A percentile compares a stretch with the other conserved stretches of the same genome.
These are phyloP conservation scores for Castanospermum australe DNA, from an alignment of 306 rosid species.

Conservation along the genomic window DNA sequence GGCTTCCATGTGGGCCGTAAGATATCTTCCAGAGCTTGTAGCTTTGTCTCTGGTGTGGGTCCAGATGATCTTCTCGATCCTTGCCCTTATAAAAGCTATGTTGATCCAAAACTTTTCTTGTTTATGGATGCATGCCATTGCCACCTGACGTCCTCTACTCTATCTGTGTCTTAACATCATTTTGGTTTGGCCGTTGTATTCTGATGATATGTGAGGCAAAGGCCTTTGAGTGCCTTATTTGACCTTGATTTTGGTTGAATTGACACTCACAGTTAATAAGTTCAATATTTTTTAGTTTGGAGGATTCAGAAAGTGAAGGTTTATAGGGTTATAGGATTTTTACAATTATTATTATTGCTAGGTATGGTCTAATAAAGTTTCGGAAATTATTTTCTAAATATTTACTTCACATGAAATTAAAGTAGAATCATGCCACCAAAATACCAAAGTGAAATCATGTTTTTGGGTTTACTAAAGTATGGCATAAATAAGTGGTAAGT, in stretches of 20 bases:
- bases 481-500: too few species aligned
- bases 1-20: constrained; percentile 30
- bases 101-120: constrained; percentile 18
- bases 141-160: not conserved
- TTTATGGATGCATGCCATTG: constrained; percentile 32
- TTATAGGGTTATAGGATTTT: not conserved
- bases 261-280: not conserved
- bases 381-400: too few species aligned
- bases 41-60: constrained; percentile 35
- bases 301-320: not conserved
- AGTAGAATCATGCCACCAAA: not conserved
- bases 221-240: constrained; percentile 12
- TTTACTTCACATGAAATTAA: not conserved
- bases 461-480: not conserved
- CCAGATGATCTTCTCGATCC: constrained; percentile 29
- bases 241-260: not conserved
- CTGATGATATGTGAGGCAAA: not conserved
- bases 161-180: constrained; percentile 21
- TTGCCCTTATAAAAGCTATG: too few species aligned
- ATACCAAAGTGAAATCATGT: not conserved
- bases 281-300: not conserved
- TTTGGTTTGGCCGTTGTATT: constrained; percentile 12
- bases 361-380: too few species aligned
- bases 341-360: constrained; percentile 8
- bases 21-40: not conserved